Conservation (phyloP, 2,329 filamentous ascomycete species). For the Aspergillus melleus region DNA sequence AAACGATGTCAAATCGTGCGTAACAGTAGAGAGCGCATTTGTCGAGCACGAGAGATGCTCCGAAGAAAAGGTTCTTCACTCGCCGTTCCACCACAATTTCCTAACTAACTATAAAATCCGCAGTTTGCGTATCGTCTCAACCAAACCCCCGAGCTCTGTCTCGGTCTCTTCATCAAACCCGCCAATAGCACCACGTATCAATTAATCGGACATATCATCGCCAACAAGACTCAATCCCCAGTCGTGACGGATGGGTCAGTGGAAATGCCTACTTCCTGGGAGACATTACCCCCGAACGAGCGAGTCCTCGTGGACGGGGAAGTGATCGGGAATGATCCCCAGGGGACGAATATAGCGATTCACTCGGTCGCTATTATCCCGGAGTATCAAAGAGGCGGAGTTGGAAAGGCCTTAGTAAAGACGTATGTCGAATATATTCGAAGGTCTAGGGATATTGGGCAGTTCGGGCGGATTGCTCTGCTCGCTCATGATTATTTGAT, state of each 20-base stretch:
- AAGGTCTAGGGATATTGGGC: neutral
- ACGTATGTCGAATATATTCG: neutral
- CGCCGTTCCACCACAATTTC: neutral
- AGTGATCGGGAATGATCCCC: constrained; percentile 1
- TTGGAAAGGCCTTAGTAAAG: neutral
- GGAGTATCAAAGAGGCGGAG: neutral
- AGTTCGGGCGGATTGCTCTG: neutral
- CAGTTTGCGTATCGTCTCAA: neutral
- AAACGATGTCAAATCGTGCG: neutral
- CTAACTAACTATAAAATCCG: neutral
- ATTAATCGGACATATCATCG: neutral
- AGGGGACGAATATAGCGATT: neutral
- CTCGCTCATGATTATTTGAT: constrained; percentile 1
- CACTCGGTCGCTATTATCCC: neutral
- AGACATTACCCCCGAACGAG: neutral
- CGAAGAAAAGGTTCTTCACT: neutral
- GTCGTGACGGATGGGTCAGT: neutral
- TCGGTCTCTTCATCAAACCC: neutral
- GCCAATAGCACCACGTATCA: neutral
- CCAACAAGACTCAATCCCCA: neutral
- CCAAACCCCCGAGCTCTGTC: neutral
- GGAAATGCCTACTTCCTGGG: neutral
- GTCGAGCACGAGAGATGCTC: neutral
- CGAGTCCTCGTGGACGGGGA: neutral
- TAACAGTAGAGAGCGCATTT: neutral